Percentiles rank a stretch among this genome's conserved stretches.
phyloP scores from a whole-genome alignment of 495 filamentous ascomycete species.

The Lasiosphaeris hirsuta region DNA sequence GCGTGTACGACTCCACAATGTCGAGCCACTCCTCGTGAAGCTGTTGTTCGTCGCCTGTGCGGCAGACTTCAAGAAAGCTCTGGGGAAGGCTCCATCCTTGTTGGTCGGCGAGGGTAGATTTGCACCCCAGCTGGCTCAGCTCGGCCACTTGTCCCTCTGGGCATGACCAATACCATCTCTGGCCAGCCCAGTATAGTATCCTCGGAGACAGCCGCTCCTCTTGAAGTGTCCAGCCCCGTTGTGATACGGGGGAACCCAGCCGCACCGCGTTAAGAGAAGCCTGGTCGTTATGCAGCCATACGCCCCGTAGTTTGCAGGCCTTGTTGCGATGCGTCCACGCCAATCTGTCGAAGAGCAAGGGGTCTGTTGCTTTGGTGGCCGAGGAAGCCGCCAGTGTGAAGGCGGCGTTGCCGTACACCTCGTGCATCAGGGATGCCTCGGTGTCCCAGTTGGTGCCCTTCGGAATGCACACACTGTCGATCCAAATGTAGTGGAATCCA shows the following conservation, averaged over 20 bases:
- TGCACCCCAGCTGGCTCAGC: conserved; percentile 10
- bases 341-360: conserved; percentile 17
- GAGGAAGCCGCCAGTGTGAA: conserved; percentile 32
- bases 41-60: conserved; percentile 20
- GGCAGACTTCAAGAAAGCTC: conserved; percentile 26
- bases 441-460: conserved; percentile 35
- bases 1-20: conserved; percentile 32
- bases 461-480: conserved; percentile 33
- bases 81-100: conserved; percentile 24
- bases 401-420: conserved; percentile 33
- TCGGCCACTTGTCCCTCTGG: conserved; percentile 25
- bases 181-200: conserved; percentile 30
- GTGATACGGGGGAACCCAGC: conserved; percentile 23
- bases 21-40: conserved; percentile 34
- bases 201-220: conserved; percentile 33
- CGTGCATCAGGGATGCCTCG: conserved; percentile 30
- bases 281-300: conserved; percentile 23
- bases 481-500: conserved; percentile 28
- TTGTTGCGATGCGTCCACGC: conserved; percentile 28
- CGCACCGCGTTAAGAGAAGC: conserved; percentile 24
- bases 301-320: conserved; percentile 24
- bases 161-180: conserved; percentile 35
- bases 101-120: not conserved
- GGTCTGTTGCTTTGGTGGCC: conserved; percentile 30
- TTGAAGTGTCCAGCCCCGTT: conserved; percentile 32